Evolutionary conservation across 2,329 filamentous ascomycete species (phyloP), one percentile per base, ranked within the genome.

Genomic region (Podosphaera xanthii): DNA sequence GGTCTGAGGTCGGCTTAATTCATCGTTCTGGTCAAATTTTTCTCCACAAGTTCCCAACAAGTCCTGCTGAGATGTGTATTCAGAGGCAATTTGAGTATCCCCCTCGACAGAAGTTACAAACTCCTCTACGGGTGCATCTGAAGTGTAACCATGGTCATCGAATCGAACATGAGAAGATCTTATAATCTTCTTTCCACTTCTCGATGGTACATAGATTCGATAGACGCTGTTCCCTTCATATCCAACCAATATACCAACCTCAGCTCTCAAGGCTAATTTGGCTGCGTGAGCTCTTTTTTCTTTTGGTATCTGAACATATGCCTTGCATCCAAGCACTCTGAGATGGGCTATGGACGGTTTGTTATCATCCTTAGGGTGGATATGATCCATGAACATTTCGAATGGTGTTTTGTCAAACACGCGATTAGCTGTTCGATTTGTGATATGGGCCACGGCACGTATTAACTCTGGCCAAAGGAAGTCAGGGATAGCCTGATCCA

Each of bases 211-310:
- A 31, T 57, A 46, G 30, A 57, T 30, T 35, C 55, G 35, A 46
- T 46, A 46, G 31, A 57, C 46, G 40, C 36, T 31, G 49, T 44
- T 49, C 22, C 44, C 57, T 52, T 58, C 57, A 52, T 50, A 58
- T 58, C 57, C 44, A 14, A 58, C 57, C 22, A 58, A 42, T 30
- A 58, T 31, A 35, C 57, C 44, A 50, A 22, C 34, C 31, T 58
- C 44, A 30, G 57, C 57, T 50, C 57, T 31, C 35, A 35, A 12
- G 14, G 33, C 46, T 52, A 58, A 31, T 52, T 58, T 58, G 6
- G 33, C 30, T 5, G 42, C 22, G 33, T 49, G 31, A 42, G 36
- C 44, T 58, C 57, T 52, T 14, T 58, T 58, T 58, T 58, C 42
- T 34, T 48, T 40, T 34, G 57, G 42, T 34, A 50, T 58, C 30